Evolutionary conservation across 1,284 basidiomycete genomes (phyloP).

Genomic region (Ceratobasidium sp.): DNA sequence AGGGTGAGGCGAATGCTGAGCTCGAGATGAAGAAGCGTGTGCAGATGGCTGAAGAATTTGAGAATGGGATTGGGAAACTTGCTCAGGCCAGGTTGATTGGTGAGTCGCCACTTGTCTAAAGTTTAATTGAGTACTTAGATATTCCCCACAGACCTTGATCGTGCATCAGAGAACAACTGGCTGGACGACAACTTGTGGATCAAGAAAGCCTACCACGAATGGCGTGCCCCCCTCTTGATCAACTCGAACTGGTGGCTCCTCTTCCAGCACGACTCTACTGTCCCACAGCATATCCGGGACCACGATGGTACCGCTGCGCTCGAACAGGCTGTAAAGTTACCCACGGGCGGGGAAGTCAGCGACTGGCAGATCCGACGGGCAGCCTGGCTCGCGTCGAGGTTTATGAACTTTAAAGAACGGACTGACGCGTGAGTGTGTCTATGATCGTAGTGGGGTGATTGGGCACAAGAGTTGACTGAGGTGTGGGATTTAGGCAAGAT

Average conservation of each 20-base stretch:
- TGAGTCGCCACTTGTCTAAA: slow-evolving; percentile 54
- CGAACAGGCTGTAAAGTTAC: slow-evolving; percentile 48
- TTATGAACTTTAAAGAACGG: slow-evolving; percentile 81
- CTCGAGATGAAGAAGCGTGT: slow-evolving; percentile 69
- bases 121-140: slow-evolving; percentile 6
- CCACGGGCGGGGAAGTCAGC: slow-evolving; percentile 63
- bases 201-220: slow-evolving; percentile 89
- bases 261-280: slow-evolving; percentile 65
- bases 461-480: neutral
- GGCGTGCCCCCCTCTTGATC: slow-evolving; percentile 85
- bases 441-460: neutral
- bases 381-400: slow-evolving; percentile 82
- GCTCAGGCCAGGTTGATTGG: slow-evolving; percentile 86
- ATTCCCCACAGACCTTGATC: slow-evolving; percentile 75
- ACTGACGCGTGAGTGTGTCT: slow-evolving; percentile 65
- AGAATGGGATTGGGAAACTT: slow-evolving; percentile 72
- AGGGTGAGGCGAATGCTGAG: slow-evolving; percentile 65
- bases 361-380: slow-evolving; percentile 89
- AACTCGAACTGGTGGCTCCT: slow-evolving; percentile 99
- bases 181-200: slow-evolving; percentile 95
- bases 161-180: slow-evolving; percentile 90
- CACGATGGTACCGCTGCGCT: slow-evolving; percentile 52
- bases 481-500: slow-evolving; percentile 58
- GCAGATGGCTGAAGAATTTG: slow-evolving; percentile 78
- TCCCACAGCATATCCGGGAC: slow-evolving; percentile 54